A percentile compares a stretch with the other conserved stretches of the same genome.
Evolutionary conservation across 2,329 filamentous ascomycete genomes (phyloP).

Genomic region (Alternaria triticimaculans): DNA sequence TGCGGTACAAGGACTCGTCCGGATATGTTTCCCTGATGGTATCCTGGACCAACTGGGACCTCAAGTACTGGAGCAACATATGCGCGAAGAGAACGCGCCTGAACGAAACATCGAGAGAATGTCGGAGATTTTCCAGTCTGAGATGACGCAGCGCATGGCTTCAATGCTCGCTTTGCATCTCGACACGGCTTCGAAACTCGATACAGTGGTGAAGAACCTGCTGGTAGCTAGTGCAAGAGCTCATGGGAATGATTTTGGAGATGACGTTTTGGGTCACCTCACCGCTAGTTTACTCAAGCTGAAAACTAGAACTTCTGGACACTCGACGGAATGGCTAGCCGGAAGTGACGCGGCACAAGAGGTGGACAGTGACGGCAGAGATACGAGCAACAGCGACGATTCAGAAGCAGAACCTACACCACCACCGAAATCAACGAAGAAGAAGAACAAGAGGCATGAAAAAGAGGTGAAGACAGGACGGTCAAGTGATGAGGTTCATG

Average conservation of each 20-base stretch:
- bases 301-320: background rate
- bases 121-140: conserved; percentile 13
- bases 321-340: conserved; percentile 5
- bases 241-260: conserved; percentile 10
- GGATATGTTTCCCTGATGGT: conserved; percentile 36
- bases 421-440: too few relatives aligned
- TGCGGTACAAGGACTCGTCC: conserved; percentile 32
- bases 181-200: conserved; percentile 20
- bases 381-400: background rate
- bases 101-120: conserved; percentile 24
- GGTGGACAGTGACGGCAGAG: background rate
- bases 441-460: too few relatives aligned
- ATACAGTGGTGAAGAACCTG: conserved; percentile 15
- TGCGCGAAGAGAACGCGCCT: conserved; percentile 24
- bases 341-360: background rate
- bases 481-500: too few relatives aligned
- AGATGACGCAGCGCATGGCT: conserved; percentile 28
- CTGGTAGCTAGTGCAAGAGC: conserved; percentile 14
- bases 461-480: too few relatives aligned
- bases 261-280: conserved; percentile 5
- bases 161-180: conserved; percentile 30
- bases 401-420: background rate
- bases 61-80: conserved; percentile 26
- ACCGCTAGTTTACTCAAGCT: background rate
- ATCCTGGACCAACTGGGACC: conserved; percentile 31